These are phyloP conservation scores for Pleurotus cornucopiae DNA, from an alignment of 768 basidiomycete species.

Conservation along the genomic window DNA sequence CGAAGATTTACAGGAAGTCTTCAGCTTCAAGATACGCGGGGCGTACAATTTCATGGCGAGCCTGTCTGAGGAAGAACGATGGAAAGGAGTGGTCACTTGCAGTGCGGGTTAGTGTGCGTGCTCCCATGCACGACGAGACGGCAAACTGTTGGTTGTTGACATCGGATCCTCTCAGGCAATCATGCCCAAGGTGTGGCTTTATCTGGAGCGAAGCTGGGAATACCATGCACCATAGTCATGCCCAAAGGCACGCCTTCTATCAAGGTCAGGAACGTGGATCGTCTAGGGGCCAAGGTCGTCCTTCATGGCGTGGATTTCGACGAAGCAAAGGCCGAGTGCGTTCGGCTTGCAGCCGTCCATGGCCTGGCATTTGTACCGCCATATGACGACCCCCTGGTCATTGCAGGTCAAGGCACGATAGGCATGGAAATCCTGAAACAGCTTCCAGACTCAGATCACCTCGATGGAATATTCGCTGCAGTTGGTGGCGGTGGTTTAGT, in stretches of 20 bases:
- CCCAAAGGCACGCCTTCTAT: conserved; percentile 91
- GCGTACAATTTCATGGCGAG: conserved; percentile 99
- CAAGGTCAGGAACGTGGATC: conserved; percentile 93
- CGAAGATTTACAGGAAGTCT: conserved; percentile 95
- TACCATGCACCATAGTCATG: conserved; percentile 99
- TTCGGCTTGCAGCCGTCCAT: conserved; percentile 70
- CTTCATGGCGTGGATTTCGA: conserved; percentile 92
- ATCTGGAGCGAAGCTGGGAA: conserved; percentile 80
- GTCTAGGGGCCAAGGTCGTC: conserved; percentile 92
- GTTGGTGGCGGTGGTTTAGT: conserved; percentile 93
- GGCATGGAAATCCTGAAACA: conserved; percentile 96
- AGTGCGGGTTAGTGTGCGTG: conserved; percentile 89
- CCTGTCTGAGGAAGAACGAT: conserved; percentile 81
- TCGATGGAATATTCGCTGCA: conserved; percentile 87
- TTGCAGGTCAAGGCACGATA: conserved; percentile 95
- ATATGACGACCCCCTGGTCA: conserved; percentile 94
- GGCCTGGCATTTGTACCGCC: conserved; percentile 91
- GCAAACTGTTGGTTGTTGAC: conserved; percentile 8
- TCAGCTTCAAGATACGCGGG: conserved; percentile 98
- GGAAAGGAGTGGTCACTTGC: conserved; percentile 97
- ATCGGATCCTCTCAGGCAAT: conserved; percentile 59
- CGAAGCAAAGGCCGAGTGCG: conserved; percentile 92
- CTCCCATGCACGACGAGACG: conserved; percentile 13
- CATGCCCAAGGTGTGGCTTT: conserved; percentile 98
- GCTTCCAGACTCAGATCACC: conserved; percentile 61